Conservation (phyloP, 208 protist genomes). For the Leishmania mexicana region DNA sequence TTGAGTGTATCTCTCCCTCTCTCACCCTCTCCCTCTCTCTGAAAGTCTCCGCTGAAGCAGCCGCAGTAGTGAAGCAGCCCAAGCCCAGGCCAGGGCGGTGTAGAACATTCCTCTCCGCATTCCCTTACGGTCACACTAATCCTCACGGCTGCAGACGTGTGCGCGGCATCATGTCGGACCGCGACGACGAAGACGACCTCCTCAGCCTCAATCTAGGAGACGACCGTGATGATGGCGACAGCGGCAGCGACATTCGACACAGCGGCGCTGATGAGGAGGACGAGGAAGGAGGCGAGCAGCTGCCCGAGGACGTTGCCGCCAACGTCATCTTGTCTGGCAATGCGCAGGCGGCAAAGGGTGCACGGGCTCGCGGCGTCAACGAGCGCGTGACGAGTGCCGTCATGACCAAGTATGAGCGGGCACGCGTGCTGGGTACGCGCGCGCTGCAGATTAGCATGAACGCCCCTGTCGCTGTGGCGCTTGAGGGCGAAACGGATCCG, state of each 20-base stretch:
- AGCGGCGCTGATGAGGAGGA: constrained; percentile 38
- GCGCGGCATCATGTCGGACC: constrained; percentile 39
- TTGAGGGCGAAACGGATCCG: constrained; percentile 98
- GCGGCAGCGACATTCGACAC: constrained; percentile 11
- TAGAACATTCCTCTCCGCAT: not conserved
- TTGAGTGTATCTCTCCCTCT: not conserved
- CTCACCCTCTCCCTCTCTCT: not conserved
- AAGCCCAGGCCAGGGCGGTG: not conserved
- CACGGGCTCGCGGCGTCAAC: constrained; percentile 37
- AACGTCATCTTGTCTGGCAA: constrained; percentile 63
- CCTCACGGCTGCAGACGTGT: not conserved
- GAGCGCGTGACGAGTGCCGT: constrained; percentile 96
- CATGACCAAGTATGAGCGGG: constrained; percentile 99
- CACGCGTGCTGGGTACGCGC: constrained; percentile 97
- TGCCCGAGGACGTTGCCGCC: constrained; percentile 52
- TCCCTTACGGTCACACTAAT: not conserved
- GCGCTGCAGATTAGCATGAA: constrained; percentile 99
- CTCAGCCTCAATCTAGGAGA: constrained; percentile 62
- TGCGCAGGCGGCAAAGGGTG: constrained; percentile 44
- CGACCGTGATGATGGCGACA: constrained; percentile 37
- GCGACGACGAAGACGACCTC: constrained; percentile 58
- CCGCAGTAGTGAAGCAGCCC: not conserved
- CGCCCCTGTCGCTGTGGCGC: constrained; percentile 96
- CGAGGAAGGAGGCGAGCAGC: constrained; percentile 35
- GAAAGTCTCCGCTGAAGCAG: not conserved